A percentile compares a stretch with the other conserved stretches of the same genome.
These are phyloP conservation scores for Cylindrotheca closterium DNA, from an alignment of 108 stramenopile genomes.

Conservation along the genomic window DNA sequence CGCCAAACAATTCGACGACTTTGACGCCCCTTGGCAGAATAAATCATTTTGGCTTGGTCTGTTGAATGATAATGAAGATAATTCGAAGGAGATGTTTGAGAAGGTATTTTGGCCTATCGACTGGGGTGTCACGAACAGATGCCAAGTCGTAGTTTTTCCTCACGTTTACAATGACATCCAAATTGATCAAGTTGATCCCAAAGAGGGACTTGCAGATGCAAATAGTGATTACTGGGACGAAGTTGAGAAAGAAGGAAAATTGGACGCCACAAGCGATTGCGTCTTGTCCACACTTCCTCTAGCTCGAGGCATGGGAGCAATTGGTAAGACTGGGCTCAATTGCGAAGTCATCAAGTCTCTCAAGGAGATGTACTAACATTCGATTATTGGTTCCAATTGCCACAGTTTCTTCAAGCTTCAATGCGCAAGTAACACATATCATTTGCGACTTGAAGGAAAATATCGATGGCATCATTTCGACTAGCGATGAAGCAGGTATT, in stretches of 20 bases:
- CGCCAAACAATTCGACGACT: conserved; percentile 8
- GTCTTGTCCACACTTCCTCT: conserved; percentile 48
- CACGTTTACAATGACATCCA: conserved; percentile 22
- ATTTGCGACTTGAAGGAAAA: conserved; percentile 44
- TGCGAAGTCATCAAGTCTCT: no score
- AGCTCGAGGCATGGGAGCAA: conserved; percentile 53
- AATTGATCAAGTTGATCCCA: conserved; percentile 7
- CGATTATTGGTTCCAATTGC: no score
- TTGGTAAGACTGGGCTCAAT: conserved; percentile 50
- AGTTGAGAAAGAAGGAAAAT: background rate
- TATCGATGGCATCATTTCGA: background rate
- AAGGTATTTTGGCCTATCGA: background rate
- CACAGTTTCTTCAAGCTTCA: no score
- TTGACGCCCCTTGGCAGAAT: conserved; percentile 8
- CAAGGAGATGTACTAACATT: no score
- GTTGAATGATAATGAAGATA: conserved; percentile 17
- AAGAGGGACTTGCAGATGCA: conserved; percentile 8
- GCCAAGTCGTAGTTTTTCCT: conserved; percentile 30
- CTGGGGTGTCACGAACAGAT: background rate
- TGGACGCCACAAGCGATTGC: conserved; percentile 6
- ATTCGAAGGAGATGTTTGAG: background rate
- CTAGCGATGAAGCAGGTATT: background rate
- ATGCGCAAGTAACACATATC: conserved; percentile 66
- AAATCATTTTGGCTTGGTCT: background rate
- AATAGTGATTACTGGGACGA: conserved; percentile 35